Base-by-base conservation (phyloP, 2,329 filamentous ascomycete genomes). In the Gnomoniopsis smithogilvyi region DNA sequence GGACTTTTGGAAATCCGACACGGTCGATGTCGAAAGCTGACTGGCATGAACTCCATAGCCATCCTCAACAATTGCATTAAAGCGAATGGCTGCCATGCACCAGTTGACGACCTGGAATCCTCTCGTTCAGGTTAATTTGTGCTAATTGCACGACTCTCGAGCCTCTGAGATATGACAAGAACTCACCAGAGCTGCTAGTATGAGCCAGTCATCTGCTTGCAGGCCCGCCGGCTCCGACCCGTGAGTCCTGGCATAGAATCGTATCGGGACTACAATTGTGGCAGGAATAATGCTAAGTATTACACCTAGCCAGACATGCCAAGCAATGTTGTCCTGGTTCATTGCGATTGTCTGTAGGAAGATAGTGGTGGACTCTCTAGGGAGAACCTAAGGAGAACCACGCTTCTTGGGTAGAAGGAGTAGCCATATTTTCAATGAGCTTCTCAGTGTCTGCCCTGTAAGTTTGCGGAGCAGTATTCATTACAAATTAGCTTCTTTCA, bases 231-330 rank as follows among this genome's bases (percentile, higher is more conserved):
- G 24, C 7, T 33, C 41, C 7, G 54, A 46, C 45, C 46, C 34
- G n/a, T 49, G 22, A 6, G 22, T 49, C 22, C 48, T 47, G 2
- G 45, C 54, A 12, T 41, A 15, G 45, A 56, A 56, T 19, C 54
- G 54, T 19, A 21, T 21, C 3, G 30, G 33, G 3, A 56, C 54
- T n/a, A 56, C 11, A 24, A 56, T 24, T 3, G 54, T 49, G 12
- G 54, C 54, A 14, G 54, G 54, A 10, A 56, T 17, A 34, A 56
- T 38, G 34, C 45, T 49, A 47, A 43, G 19, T 7, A 50, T 41
- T 22, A 50, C 54, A 4, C 54, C 54, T 6, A 56, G 19, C 46
- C 46, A 56, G 36, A 56, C 43, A 24, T 49, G 54, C 54, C 54
- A 56, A 19, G 14, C 54, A 49, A 55, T 55, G 14, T 56, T 36